Conservation (phyloP, 257 asterid genomes). For the Nyctanthes arbortristis region DNA sequence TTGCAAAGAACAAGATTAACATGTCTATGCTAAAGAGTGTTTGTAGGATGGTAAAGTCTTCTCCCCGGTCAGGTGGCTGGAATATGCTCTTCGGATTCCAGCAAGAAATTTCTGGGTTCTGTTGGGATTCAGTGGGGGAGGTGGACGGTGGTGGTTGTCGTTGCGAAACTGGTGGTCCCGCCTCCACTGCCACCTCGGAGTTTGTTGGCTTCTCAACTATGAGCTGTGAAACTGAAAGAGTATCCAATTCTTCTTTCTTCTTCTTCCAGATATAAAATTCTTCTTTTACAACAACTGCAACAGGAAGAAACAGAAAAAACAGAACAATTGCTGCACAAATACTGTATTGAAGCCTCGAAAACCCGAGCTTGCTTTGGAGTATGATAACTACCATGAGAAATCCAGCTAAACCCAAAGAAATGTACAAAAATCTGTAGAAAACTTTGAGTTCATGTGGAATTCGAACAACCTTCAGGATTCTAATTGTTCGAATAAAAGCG, state of each 20-base stretch:
- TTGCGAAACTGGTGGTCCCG: not conserved
- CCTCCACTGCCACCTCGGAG: not conserved
- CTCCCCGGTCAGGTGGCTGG: conserved; percentile 63
- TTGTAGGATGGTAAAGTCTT: conserved; percentile 75
- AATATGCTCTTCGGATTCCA: conserved; percentile 51
- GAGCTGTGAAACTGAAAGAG: conserved; percentile 20
- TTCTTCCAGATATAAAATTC: conserved; percentile 20
- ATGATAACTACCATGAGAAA: conserved; percentile 46
- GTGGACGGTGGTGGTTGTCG: conserved; percentile 6
- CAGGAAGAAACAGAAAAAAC: conserved; percentile 33
- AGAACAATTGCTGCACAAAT: conserved; percentile 31
- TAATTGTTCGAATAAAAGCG: conserved; percentile 42
- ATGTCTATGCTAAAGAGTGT: conserved; percentile 70
- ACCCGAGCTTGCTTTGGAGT: conserved; percentile 32
- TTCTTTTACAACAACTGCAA: conserved; percentile 34
- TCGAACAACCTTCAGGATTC: conserved; percentile 44
- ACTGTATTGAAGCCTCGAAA: conserved; percentile 32
- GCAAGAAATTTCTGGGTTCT: conserved; percentile 46
- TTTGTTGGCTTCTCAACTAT: conserved; percentile 29
- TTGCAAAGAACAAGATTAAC: conserved; percentile 56
- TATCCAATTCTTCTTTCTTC: conserved; percentile 27
- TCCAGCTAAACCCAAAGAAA: conserved; percentile 52
- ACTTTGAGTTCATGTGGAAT: conserved; percentile 47
- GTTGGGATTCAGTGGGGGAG: not conserved
- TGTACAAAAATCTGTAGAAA: conserved; percentile 44